Base-by-base conservation (phyloP, 179 eudicot genomes). In the Spinacia oleracea region DNA sequence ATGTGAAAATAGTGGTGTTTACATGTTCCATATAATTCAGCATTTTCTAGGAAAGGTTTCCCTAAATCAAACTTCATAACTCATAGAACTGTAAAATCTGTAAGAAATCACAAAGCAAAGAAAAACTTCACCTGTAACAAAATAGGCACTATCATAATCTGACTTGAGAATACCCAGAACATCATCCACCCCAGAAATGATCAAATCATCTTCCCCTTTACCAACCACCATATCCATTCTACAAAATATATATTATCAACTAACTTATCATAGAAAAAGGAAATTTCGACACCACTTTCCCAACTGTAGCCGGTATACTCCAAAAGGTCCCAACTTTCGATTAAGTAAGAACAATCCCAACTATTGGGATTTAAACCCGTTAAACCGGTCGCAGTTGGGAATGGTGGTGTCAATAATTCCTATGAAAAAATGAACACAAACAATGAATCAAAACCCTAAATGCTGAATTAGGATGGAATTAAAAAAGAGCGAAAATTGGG, bases 81-180 rank as follows among this genome's bases (percentile, higher is more conserved):
- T 4, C 18, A 15, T 8, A 40, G 14, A n/a, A 72, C 59, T 2
- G 18, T 11, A 9, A 60, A 63, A 23, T 35, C 14, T 53, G 9
- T 43, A 6, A 58, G 58, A 10, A 69, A 51, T 15, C 31, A 66
- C 7, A 64, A 48, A 63, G 20, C 73, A 10, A 77, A 71, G 65
- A 11, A 70, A 63, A 56, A 25, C 50, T 31, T 70, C 72, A 93
- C 98, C 98, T 83, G 97, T 92, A 64, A 93, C 92, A 81, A 93
- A 93, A 84, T 93, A 93, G n/a, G 92, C 90, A 80, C 89, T 89
- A 38, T 83, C 90, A 78, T 92, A 93, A 81, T 93, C 98, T n/a
- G 84, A 81, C 83, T 84, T 85, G 62, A 93, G 87, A 53, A 83
- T 56, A 68, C 31, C 68, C 74, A 92, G 31, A 76, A 93, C 83